Base-by-base conservation (phyloP, 495 filamentous ascomycete species). In the Elasticomyces elasticus region DNA sequence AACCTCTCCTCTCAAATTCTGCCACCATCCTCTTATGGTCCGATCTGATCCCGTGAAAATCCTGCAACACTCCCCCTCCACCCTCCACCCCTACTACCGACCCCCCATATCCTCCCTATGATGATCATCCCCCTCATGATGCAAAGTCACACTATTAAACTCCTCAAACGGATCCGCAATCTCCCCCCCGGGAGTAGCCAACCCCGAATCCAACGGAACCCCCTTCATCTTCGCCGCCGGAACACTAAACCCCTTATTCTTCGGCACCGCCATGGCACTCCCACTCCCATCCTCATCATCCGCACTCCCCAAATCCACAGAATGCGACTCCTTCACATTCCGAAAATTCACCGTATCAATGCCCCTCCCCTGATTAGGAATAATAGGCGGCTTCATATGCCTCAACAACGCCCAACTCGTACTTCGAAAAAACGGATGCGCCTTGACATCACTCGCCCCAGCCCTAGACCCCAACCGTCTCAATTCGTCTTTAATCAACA, bases 381-480 rank as follows among this genome's bases (percentile, higher is more conserved):
- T 84, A 77, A 98, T 98, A 1, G 92, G 92, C n/a, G 92, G 92
- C 68, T 95, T 97, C 85, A 86, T 89, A 69, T 98, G 94, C 46
- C 92, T 86, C 52, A 98, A 86, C 15, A 98, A 77, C 9, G 92
- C 92, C 92, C 92, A 98, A 67, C 94, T 89, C 25, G 90, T 97
- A 31, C 81, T 81, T 31, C 88, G 81, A 79, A 98, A 98, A 76
- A 98, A 98, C 23, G 89, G 86, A 66, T 98, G 92, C 10, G 79
- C 81, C 70, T 98, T 98, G 63, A 98, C 92, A 70, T 98, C 92
- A 1, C 89, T 94, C 11, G 92, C 92, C 51, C 92, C 92, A 7
- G 92, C 94, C 44, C 92, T 84, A 38, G 94, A 92, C 49, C 92
- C 92, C 22, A 98, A 82, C 44, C 92, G 86, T 52, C 91, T 87